Conservation (phyloP, 441 rosid genomes). For the Macaranga tanarius region DNA sequence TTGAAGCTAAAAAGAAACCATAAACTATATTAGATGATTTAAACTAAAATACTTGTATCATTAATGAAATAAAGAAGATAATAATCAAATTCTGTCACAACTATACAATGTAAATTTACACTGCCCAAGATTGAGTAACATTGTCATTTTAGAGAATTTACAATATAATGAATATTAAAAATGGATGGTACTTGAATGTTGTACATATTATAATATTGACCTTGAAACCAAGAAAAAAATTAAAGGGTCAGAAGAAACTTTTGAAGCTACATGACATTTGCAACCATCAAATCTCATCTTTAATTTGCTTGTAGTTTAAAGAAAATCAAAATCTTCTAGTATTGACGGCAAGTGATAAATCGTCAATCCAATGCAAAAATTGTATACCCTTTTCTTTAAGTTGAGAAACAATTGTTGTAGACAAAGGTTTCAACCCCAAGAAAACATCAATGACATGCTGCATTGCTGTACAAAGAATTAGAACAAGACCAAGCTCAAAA, state of each 20-base stretch:
- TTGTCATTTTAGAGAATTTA: neutral
- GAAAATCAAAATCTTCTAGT: neutral
- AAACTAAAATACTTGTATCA: too few relatives aligned
- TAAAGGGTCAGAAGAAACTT: too few relatives aligned
- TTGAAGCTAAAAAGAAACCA: too few relatives aligned
- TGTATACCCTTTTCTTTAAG: constrained; percentile 22
- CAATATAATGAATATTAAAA: too few relatives aligned
- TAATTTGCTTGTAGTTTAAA: neutral
- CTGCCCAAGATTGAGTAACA: neutral
- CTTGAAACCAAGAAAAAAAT: too few relatives aligned
- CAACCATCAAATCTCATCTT: neutral
- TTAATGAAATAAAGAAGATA: neutral
- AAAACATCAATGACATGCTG: constrained; percentile 8
- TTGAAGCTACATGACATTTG: neutral
- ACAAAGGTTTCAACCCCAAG: constrained; percentile 19
- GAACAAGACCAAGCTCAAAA: constrained; percentile 34
- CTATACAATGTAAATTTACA: neutral
- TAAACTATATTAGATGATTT: too few relatives aligned
- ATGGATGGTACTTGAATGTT: too few relatives aligned
- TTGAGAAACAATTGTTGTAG: constrained; percentile 9
- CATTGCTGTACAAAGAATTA: constrained; percentile 25
- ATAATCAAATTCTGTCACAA: neutral
- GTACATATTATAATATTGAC: too few relatives aligned
- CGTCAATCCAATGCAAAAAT: constrained; percentile 4
- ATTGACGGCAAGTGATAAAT: constrained; percentile 7